phyloP scores from a whole-genome alignment of 805 yeast species.

The Teunomyces gatunensis region DNA sequence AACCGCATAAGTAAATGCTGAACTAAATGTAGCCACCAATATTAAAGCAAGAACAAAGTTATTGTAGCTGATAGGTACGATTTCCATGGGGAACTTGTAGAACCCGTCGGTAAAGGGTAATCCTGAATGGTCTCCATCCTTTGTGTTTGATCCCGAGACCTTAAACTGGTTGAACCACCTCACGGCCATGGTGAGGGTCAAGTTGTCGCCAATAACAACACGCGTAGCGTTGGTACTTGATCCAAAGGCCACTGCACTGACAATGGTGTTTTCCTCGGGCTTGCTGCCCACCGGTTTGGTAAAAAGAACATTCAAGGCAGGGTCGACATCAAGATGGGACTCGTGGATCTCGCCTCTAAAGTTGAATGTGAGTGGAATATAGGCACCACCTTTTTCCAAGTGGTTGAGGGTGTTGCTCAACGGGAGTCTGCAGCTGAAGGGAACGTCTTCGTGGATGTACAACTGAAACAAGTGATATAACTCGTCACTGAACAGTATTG shows the following conservation, averaged over 20 bases:
- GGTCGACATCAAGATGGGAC: constrained; percentile 66
- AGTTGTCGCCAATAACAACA: constrained; percentile 61
- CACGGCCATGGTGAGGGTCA: constrained; percentile 56
- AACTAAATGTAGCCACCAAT: constrained; percentile 22
- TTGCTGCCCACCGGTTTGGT: constrained; percentile 31
- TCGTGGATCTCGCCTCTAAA: constrained; percentile 66
- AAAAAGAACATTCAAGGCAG: constrained; percentile 51
- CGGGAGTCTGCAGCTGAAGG: constrained; percentile 67
- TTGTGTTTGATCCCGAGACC: constrained; percentile 6
- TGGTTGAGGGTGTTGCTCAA: constrained; percentile 42
- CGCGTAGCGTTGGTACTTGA: constrained; percentile 61
- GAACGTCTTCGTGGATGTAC: constrained; percentile 74
- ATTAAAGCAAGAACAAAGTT: constrained; percentile 15
- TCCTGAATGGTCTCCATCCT: constrained; percentile 9
- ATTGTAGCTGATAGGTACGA: constrained; percentile 26
- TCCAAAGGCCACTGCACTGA: constrained; percentile 58
- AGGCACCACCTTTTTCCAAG: constrained; percentile 43
- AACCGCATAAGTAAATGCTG: constrained; percentile 16
- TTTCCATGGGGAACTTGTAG: constrained; percentile 34
- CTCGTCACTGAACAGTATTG: constrained; percentile 61
- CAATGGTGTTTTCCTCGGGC: constrained; percentile 38
- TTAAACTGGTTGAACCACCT: constrained; percentile 49
- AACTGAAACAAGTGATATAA: constrained; percentile 70
- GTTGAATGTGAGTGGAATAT: constrained; percentile 59
- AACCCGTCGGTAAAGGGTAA: constrained; percentile 41